phyloP scores from a whole-genome alignment of 2,329 filamentous ascomycete species.

The Scolecobasidium constrictum region DNA sequence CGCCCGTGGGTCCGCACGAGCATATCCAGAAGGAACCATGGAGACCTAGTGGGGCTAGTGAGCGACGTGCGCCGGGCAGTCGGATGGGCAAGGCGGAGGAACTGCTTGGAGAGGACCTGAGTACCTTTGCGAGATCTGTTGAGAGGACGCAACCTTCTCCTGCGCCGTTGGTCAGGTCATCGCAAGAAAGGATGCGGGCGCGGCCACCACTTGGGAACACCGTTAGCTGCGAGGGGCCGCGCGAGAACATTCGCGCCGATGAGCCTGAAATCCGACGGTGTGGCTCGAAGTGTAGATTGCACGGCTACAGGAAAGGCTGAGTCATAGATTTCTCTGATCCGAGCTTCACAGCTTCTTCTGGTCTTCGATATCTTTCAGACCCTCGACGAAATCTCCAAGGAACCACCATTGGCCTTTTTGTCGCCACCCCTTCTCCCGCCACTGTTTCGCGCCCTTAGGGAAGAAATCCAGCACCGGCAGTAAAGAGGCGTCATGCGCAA shows the following conservation, averaged over 20 bases:
- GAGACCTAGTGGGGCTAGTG: not conserved
- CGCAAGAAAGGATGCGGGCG: too few species aligned
- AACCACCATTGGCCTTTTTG: constrained; percentile 40
- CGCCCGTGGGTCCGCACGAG: not conserved
- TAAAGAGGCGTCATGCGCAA: constrained; percentile 38
- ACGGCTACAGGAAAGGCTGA: not conserved
- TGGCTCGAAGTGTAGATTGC: not conserved
- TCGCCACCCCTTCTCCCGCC: constrained; percentile 35
- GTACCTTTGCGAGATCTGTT: too few species aligned
- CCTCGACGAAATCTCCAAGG: constrained; percentile 37
- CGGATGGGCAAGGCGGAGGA: not conserved
- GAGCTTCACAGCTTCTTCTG: constrained; percentile 9
- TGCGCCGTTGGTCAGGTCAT: too few species aligned
- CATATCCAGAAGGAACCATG: not conserved
- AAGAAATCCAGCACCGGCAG: constrained; percentile 37
- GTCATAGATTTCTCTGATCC: not conserved
- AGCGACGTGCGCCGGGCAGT: not conserved
- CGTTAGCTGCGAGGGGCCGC: not conserved
- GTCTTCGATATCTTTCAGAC: constrained; percentile 18
- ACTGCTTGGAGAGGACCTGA: not conserved
- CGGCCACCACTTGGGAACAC: not conserved
- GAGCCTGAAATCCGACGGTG: too few species aligned
- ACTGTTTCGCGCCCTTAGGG: constrained; percentile 37
- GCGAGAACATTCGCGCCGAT: not conserved
- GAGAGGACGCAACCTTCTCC: too few species aligned